Conservation (phyloP, 192 early-diverging fungal genomes). For the Coemansia sp. region DNA sequence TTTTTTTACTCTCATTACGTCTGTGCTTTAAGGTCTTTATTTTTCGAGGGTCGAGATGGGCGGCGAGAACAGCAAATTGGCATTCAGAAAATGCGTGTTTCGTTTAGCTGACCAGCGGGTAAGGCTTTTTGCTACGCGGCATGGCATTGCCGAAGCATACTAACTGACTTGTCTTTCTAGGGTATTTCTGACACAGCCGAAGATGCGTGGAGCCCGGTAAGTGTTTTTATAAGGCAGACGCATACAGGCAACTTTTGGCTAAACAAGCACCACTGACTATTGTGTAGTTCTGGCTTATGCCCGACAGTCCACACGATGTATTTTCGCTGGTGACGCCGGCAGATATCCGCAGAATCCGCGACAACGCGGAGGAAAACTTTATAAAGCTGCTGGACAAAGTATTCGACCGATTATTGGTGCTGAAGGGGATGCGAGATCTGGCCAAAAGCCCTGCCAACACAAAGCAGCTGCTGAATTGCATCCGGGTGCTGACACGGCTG, state of each 20-base stretch:
- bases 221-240: slow-evolving; percentile 4
- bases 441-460: slow-evolving; percentile 52
- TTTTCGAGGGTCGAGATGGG: slow-evolving; percentile 60
- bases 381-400: slow-evolving; percentile 75
- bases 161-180: slow-evolving; percentile 5
- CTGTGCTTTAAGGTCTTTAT: background rate
- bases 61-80: slow-evolving; percentile 81
- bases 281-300: slow-evolving; percentile 69
- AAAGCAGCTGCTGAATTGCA: slow-evolving; percentile 73
- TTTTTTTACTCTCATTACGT: slow-evolving; percentile 3
- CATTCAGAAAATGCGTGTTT: slow-evolving; percentile 86
- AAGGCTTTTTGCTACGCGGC: slow-evolving; percentile 21
- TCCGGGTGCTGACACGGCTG: slow-evolving; percentile 78
- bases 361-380: slow-evolving; percentile 73
- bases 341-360: slow-evolving; percentile 77
- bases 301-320: slow-evolving; percentile 64
- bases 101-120: slow-evolving; percentile 77
- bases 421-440: slow-evolving; percentile 56
- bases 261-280: background rate
- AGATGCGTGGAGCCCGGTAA: slow-evolving; percentile 53
- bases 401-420: slow-evolving; percentile 54
- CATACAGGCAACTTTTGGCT: background rate
- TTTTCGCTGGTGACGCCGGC: slow-evolving; percentile 81
- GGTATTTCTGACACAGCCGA: slow-evolving; percentile 40
- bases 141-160: background rate